Base-by-base conservation (phyloP, 2,329 filamentous ascomycete species). In the Bipolaris bicolor region DNA sequence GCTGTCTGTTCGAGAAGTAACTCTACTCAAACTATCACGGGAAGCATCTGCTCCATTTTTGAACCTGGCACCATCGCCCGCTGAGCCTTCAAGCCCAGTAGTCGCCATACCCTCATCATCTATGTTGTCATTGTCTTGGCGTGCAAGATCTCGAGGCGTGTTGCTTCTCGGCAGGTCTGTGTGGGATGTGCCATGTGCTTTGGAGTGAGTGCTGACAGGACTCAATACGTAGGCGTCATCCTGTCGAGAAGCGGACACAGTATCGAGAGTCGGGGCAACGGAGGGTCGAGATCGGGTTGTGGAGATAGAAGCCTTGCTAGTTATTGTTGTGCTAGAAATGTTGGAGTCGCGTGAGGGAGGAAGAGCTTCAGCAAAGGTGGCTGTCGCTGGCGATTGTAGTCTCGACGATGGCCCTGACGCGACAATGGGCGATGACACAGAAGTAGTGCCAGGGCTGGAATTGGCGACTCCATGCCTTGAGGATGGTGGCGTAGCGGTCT, bases 331-430 rank as follows among this genome's bases (percentile, higher is more conserved):
- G 55, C 37, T 71, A 2, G 74, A 74, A 3, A 66, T 52, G 54
- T 67, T 74, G 40, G 74, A 75, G 51, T 71, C 72, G 26, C 70
- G 71, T n/a, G 72, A 73, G n/a, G 68, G 67, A 11, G 72, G 72
- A 3, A 67, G 67, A 4, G 63, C 55, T 16, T 78, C 76, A n/a
- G 70, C 66, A 51, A 79, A 77, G 34, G 61, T 69, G 45, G 73
- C 51, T 11, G 66, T 64, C n/a, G 76, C 66, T 10, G 77, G 77
- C 24, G 77, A 79, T 49, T 78, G 75, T 51, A 77, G 58, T 47
- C 72, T 66, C 26, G 77, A 78, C 0, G 73, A 70, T 15, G 75
- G 66, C 48, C 70, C 63, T 5, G 76, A 76, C 29, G 74, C 64
- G 16, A 74, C 62, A 24, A 75, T 67, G 20, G 76, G 75, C 39